Evolutionary conservation across 495 filamentous ascomycete species (phyloP).

Genomic region (Penicillium verhagenii): DNA sequence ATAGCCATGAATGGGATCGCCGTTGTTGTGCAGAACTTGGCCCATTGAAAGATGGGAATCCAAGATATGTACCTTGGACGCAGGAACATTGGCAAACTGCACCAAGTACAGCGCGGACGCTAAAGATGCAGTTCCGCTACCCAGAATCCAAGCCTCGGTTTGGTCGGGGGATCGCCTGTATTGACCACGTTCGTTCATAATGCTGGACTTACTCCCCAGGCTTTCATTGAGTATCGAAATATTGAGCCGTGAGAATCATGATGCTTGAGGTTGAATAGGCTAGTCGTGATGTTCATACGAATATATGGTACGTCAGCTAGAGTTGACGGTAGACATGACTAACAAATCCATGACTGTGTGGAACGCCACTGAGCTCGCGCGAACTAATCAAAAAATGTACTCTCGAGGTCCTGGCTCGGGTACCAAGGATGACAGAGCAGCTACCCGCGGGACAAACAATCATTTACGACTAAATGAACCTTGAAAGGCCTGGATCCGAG

Average conservation of each 20-base stretch:
- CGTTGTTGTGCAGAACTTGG: not conserved
- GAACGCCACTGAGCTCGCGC: not conserved
- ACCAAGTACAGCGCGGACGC: slow-evolving; percentile 11
- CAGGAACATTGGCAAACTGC: slow-evolving; percentile 2
- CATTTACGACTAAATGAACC: not conserved
- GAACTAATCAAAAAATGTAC: not conserved
- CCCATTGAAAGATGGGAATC: slow-evolving; percentile 4
- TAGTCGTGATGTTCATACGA: not conserved
- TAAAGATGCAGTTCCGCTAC: slow-evolving; percentile 9
- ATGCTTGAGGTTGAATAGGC: not conserved
- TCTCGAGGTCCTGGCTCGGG: not conserved
- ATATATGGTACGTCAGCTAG: not conserved
- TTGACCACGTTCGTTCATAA: not conserved
- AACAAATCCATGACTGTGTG: not conserved
- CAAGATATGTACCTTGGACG: slow-evolving; percentile 6
- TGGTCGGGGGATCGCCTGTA: not conserved
- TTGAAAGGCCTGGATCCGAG: not conserved
- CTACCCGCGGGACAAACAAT: not conserved
- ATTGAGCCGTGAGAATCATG: not conserved
- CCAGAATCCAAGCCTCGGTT: slow-evolving; percentile 11
- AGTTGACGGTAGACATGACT: not conserved
- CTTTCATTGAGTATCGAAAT: not conserved
- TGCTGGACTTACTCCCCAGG: not conserved
- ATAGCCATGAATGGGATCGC: slow-evolving; percentile 7
- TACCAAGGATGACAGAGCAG: not conserved